These are phyloP conservation scores for Psilocybe cubensis DNA, from an alignment of 768 basidiomycete species.

Conservation along the genomic window DNA sequence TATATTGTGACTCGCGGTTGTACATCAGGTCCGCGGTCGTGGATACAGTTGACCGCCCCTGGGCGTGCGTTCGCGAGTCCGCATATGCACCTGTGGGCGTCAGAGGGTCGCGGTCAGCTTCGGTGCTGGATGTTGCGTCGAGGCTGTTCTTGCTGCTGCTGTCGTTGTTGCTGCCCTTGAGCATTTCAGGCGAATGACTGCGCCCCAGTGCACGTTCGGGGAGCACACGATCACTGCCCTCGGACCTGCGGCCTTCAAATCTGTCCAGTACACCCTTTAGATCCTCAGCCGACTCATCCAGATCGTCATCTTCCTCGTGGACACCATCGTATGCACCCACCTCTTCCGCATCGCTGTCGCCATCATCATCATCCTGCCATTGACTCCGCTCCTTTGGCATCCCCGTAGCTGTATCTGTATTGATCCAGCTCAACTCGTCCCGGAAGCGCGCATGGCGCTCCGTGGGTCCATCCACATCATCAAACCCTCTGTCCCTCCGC, in stretches of 20 bases:
- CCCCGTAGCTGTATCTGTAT: background rate
- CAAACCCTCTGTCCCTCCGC: background rate
- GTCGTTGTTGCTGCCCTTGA: background rate
- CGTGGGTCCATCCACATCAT: background rate
- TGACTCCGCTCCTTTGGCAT: constrained; percentile 1
- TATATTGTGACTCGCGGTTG: background rate
- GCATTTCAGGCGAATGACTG: constrained; percentile 31
- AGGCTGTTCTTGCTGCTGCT: background rate
- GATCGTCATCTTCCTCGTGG: constrained; percentile 7
- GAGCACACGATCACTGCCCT: constrained; percentile 8
- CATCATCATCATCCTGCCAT: constrained; percentile 23
- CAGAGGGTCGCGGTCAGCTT: background rate
- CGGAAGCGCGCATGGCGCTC: background rate
- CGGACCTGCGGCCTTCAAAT: constrained; percentile 29
- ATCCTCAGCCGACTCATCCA: constrained; percentile 32
- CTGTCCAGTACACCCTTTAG: constrained; percentile 42
- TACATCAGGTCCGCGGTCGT: background rate
- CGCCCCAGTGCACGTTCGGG: constrained; percentile 29
- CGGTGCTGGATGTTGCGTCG: background rate
- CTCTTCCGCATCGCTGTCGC: constrained; percentile 22
- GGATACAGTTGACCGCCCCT: background rate
- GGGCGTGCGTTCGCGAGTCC: background rate
- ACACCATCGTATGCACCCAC: background rate
- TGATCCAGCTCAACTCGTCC: background rate
- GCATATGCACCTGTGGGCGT: background rate